These are phyloP conservation scores for Lagerstroemia speciosa DNA, from an alignment of 345 rosid genomes.

Conservation along the genomic window DNA sequence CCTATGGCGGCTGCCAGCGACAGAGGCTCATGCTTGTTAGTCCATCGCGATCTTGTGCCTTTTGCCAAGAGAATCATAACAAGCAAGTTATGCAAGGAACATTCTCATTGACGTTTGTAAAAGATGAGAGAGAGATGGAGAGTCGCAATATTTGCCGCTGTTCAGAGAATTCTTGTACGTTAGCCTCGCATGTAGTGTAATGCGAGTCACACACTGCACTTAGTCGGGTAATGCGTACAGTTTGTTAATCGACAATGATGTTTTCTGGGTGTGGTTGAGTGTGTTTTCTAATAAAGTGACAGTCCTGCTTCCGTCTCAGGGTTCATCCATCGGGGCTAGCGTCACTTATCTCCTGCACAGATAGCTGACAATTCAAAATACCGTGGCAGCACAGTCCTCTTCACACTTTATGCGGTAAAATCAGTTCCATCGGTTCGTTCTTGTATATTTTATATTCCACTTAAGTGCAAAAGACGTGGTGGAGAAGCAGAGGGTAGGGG, in stretches of 20 bases:
- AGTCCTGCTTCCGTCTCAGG: not conserved
- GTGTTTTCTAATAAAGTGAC: not conserved
- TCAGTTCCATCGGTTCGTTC: too few species aligned
- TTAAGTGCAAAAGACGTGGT: constrained; percentile 18
- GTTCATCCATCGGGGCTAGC: too few species aligned
- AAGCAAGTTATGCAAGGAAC: not conserved
- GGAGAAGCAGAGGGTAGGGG: constrained; percentile 28
- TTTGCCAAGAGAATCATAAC: not conserved
- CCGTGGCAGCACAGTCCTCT: too few species aligned
- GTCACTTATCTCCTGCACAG: too few species aligned
- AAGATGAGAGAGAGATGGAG: not conserved
- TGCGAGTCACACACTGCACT: not conserved
- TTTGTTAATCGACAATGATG: not conserved
- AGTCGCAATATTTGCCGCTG: not conserved
- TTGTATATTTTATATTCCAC: too few species aligned
- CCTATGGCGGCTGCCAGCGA: constrained; percentile 25
- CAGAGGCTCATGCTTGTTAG: constrained; percentile 54
- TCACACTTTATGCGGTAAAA: too few species aligned
- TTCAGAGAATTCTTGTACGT: not conserved
- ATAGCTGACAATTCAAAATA: too few species aligned
- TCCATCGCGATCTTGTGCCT: not conserved
- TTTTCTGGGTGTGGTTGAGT: not conserved
- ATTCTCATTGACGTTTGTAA: not conserved
- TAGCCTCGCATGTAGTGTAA: not conserved
- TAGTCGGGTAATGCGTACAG: not conserved